Conservation (phyloP, 2,329 filamentous ascomycete genomes). For the Ascomycota sp. region DNA sequence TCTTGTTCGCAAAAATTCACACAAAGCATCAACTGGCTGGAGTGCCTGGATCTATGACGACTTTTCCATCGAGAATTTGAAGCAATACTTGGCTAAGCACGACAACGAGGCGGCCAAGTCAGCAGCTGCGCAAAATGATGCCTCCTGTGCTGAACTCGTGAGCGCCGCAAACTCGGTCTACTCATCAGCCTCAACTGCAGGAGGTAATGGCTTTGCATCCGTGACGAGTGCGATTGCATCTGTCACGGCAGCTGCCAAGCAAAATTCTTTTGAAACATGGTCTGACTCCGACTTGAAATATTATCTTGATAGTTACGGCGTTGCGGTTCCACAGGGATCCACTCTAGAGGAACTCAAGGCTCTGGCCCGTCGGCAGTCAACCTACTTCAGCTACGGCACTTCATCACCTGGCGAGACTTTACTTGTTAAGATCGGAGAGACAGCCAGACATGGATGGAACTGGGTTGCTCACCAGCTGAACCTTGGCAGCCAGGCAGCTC, state of each 20-base stretch:
- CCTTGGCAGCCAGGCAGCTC: constrained; percentile 25
- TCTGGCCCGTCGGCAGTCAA: constrained; percentile 49
- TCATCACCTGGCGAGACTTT: constrained; percentile 43
- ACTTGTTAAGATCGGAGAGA: constrained; percentile 39
- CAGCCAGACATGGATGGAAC: constrained; percentile 24
- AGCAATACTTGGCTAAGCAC: constrained; percentile 29
- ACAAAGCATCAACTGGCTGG: constrained; percentile 48
- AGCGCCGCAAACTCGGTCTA: constrained; percentile 42
- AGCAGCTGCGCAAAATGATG: constrained; percentile 38
- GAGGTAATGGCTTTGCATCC: constrained; percentile 40
- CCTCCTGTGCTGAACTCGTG: constrained; percentile 53
- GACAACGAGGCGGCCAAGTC: constrained; percentile 36
- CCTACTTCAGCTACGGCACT: constrained; percentile 61
- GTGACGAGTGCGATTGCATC: constrained; percentile 50
- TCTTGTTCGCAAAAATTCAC: constrained; percentile 50
- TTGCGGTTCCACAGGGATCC: constrained; percentile 45
- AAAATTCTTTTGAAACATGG: constrained; percentile 52
- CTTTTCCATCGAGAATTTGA: constrained; percentile 50
- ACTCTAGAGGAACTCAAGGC: constrained; percentile 50
- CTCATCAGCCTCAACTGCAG: constrained; percentile 34
- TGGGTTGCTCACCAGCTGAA: constrained; percentile 30
- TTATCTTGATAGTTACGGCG: constrained; percentile 62
- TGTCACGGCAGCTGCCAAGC: constrained; percentile 44
- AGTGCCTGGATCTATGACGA: constrained; percentile 66
- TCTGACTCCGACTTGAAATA: constrained; percentile 53